Evolutionary conservation across 2,329 filamentous ascomycete genomes (phyloP).

Genomic region (Fusarium musae): DNA sequence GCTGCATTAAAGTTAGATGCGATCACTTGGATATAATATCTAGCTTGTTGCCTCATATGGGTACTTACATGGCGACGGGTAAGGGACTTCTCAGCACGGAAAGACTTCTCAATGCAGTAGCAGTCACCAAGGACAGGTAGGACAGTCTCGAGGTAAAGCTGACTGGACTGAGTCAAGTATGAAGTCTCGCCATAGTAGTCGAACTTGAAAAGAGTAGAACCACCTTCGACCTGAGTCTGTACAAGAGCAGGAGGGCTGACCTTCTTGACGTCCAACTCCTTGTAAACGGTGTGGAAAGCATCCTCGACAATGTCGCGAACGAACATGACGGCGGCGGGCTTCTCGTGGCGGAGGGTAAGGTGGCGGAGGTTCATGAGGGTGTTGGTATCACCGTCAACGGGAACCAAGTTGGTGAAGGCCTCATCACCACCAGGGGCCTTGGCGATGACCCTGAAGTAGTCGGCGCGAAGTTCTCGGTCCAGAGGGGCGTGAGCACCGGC

Average conservation of each 20-base stretch:
- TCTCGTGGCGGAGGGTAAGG: constrained; percentile 85
- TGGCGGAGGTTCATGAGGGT: constrained; percentile 83
- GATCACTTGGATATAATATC: too few species aligned
- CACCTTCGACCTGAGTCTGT: constrained; percentile 94
- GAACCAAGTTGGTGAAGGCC: constrained; percentile 83
- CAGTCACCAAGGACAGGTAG: constrained; percentile 92
- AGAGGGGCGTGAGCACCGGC: constrained; percentile 83
- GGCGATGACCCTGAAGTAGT: constrained; percentile 85
- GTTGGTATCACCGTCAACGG: constrained; percentile 44
- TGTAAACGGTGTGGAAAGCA: constrained; percentile 83
- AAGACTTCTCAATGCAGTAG: constrained; percentile 98
- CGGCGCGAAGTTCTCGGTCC: constrained; percentile 88
- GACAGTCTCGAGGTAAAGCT: constrained; percentile 96
- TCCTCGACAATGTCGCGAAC: constrained; percentile 83
- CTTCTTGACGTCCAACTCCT: constrained; percentile 81
- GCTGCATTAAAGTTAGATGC: constrained; percentile 32
- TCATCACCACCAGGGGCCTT: constrained; percentile 82
- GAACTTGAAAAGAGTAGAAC: constrained; percentile 89
- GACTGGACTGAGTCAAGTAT: constrained; percentile 95
- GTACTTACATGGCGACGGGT: constrained; percentile 79
- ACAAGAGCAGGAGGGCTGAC: constrained; percentile 91
- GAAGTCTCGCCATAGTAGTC: constrained; percentile 90
- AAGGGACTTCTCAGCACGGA: constrained; percentile 95
- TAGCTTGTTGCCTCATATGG: neutral
- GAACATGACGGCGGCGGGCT: constrained; percentile 85